Evolutionary conservation across 441 rosid species (phyloP).

Genomic region (Pelargonium myrrhifolium): DNA sequence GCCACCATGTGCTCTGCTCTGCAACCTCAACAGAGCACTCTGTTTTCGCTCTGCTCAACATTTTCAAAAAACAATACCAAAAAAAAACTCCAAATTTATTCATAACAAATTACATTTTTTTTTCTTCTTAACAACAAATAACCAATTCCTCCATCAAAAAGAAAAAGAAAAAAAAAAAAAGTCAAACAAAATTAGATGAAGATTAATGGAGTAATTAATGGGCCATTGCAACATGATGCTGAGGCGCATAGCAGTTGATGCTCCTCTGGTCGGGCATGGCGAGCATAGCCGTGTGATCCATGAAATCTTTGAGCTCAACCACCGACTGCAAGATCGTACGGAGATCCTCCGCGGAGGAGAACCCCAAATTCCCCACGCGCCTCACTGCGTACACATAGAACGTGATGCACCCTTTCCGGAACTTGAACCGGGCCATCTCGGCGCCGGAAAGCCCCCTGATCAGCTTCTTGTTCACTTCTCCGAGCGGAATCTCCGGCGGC

Average conservation of each 20-base stretch:
- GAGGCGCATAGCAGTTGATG: slow-evolving; percentile 38
- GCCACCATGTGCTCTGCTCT: no score
- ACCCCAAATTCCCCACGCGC: slow-evolving; percentile 43
- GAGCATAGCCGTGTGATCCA: slow-evolving; percentile 93
- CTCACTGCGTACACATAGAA: slow-evolving; percentile 86
- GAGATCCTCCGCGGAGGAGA: slow-evolving; percentile 63
- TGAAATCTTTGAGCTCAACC: slow-evolving; percentile 74
- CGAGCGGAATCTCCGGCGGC: slow-evolving; percentile 78
- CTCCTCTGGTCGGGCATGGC: slow-evolving; percentile 86
- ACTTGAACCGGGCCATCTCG: slow-evolving; percentile 91
- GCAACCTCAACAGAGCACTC: no score
- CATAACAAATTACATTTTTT: slow-evolving; percentile 14
- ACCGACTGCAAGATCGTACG: slow-evolving; percentile 72
- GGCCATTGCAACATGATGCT: slow-evolving; percentile 60
- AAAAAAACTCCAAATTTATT: slow-evolving; percentile 20
- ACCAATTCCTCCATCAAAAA: slow-evolving; percentile 23
- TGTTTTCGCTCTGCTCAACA: background rate
- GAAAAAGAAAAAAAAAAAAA: background rate
- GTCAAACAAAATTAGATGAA: background rate
- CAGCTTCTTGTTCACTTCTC: slow-evolving; percentile 83
- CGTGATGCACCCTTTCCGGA: slow-evolving; percentile 87
- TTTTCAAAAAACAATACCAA: slow-evolving; percentile 8
- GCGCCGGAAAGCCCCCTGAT: slow-evolving; percentile 49
- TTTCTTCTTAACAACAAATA: slow-evolving; percentile 20
- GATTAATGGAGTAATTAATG: slow-evolving; percentile 28